Conservation (phyloP, 441 rosid species). For the Erysimum cheiri region DNA sequence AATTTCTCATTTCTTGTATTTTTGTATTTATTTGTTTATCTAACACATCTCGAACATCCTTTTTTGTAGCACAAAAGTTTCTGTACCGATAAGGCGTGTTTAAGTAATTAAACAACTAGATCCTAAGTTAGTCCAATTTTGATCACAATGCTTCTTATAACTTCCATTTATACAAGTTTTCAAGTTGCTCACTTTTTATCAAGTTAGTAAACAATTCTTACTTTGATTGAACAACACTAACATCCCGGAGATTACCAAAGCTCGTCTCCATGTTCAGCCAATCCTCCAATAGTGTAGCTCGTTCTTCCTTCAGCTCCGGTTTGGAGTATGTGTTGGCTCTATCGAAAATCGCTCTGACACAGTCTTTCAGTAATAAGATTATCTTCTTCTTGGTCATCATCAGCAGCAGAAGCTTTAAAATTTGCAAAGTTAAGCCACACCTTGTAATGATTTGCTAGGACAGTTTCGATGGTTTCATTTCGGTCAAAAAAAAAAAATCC, state of each 20-base stretch:
- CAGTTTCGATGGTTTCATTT: too few species aligned
- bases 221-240: slow-evolving; percentile 62
- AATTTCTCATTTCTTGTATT: slow-evolving; percentile 23
- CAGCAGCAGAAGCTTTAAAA: slow-evolving; percentile 68
- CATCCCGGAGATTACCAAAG: slow-evolving; percentile 66
- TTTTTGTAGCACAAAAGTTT: slow-evolving; percentile 37
- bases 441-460: slow-evolving; percentile 65
- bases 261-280: slow-evolving; percentile 74
- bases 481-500: too few species aligned
- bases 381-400: slow-evolving; percentile 15
- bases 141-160: too few species aligned
- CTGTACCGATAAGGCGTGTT: slow-evolving; percentile 28
- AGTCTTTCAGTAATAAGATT: slow-evolving; percentile 29
- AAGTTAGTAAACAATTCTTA: too few species aligned
- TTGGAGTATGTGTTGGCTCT: slow-evolving; percentile 66
- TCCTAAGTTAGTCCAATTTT: too few species aligned
- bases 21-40: slow-evolving; percentile 30
- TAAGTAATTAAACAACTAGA: slow-evolving; percentile 23
- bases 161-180: too few species aligned
- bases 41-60: slow-evolving; percentile 24
- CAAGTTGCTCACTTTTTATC: too few species aligned
- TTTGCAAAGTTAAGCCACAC: slow-evolving; percentile 90
- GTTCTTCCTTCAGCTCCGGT: slow-evolving; percentile 79
- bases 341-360: slow-evolving; percentile 62
- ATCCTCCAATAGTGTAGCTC: slow-evolving; percentile 78